Conservation (phyloP, 345 rosid species). For the Aethionema arabicum region DNA sequence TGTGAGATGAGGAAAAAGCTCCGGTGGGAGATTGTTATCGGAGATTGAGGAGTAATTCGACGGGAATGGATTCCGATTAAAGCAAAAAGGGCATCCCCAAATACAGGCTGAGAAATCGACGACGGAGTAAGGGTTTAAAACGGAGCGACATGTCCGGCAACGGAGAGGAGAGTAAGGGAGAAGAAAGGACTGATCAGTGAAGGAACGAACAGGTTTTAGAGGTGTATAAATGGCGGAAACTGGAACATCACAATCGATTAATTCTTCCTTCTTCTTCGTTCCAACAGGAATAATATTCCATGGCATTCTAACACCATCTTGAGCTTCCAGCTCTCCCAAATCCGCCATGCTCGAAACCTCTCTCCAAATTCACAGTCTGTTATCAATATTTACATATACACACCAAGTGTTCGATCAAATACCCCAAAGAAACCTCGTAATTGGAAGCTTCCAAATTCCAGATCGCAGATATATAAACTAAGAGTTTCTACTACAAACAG, state of each 20-base stretch:
- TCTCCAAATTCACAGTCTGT: neutral
- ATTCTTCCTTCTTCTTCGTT: slow-evolving; percentile 51
- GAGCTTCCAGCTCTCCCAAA: slow-evolving; percentile 65
- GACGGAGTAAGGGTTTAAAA: slow-evolving; percentile 74
- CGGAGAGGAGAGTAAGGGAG: slow-evolving; percentile 90
- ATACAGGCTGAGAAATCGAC: slow-evolving; percentile 78
- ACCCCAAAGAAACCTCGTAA: neutral
- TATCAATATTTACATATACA: neutral
- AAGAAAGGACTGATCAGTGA: slow-evolving; percentile 43
- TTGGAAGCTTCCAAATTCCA: neutral
- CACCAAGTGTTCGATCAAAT: slow-evolving; percentile 18
- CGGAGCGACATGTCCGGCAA: slow-evolving; percentile 85
- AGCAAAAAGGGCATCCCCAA: slow-evolving; percentile 97
- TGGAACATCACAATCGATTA: slow-evolving; percentile 69
- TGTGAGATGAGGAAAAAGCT: slow-evolving; percentile 84
- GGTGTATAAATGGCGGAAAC: slow-evolving; percentile 86
- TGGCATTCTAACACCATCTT: slow-evolving; percentile 75
- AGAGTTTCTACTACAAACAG: neutral
- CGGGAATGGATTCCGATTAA: slow-evolving; percentile 86
- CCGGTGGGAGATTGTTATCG: slow-evolving; percentile 83
- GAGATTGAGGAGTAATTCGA: slow-evolving; percentile 67
- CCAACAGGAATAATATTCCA: slow-evolving; percentile 86
- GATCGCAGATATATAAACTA: neutral
- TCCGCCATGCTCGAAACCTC: slow-evolving; percentile 48
- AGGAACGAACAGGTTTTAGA: slow-evolving; percentile 52